A percentile compares a stretch with the other conserved stretches of the same genome.
phyloP scores from a whole-genome alignment of 176 grass and related monocot species.

The Hyparrhenia diplandra region DNA sequence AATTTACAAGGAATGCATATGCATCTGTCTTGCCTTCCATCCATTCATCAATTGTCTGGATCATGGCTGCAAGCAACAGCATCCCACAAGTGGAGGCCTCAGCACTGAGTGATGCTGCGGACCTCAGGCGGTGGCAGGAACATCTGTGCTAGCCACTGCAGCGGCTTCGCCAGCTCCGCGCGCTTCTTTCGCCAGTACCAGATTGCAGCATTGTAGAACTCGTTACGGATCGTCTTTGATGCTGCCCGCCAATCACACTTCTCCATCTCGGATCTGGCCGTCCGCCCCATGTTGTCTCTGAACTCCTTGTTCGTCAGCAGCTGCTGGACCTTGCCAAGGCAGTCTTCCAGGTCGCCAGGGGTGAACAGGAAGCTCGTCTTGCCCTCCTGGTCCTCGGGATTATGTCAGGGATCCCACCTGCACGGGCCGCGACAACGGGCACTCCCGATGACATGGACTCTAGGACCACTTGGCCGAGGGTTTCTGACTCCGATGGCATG shows the following conservation, averaged over 20 bases:
- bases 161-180: constrained; percentile 42
- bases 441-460: constrained; percentile 95
- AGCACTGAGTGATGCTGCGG: constrained; percentile 15
- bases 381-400: constrained; percentile 75
- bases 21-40: background rate
- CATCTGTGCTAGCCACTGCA: constrained; percentile 60
- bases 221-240: constrained; percentile 73
- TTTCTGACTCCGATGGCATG: constrained; percentile 96
- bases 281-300: constrained; percentile 57
- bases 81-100: background rate
- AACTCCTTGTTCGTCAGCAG: constrained; percentile 52
- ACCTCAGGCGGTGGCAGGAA: constrained; percentile 26
- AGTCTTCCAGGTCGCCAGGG: constrained; percentile 68
- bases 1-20: constrained; percentile 32
- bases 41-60: background rate
- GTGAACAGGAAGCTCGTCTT: constrained; percentile 79
- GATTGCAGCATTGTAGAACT: constrained; percentile 81
- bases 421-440: constrained; percentile 66
- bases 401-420: constrained; percentile 74
- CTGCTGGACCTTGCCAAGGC: constrained; percentile 51
- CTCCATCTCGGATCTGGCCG: constrained; percentile 74
- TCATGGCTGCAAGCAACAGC: constrained; percentile 5
- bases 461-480: constrained; percentile 80
- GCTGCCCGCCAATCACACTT: constrained; percentile 76
- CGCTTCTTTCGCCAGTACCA: constrained; percentile 89